Conservation (phyloP, 106 monocot genomes). For the Acorus gramineus region DNA sequence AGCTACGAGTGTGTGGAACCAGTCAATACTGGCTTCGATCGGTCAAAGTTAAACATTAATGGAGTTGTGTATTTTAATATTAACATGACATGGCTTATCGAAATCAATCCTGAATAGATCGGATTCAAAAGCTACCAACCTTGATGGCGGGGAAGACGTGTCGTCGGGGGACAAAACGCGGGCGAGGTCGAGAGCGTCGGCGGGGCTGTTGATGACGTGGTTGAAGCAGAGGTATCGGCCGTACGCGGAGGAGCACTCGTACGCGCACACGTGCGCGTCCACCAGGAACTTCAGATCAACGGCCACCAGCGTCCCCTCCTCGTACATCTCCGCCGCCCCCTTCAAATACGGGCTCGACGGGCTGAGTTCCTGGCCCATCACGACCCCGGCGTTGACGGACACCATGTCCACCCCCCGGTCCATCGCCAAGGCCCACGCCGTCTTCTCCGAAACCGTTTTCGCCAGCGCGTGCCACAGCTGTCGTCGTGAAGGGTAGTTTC, state of each 20-base stretch:
- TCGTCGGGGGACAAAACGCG: constrained; percentile 25
- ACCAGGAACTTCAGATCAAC: constrained; percentile 56
- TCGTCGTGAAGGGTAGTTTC: not conserved
- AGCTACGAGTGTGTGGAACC: too few species aligned
- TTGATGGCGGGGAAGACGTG: constrained; percentile 24
- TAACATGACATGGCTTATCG: too few species aligned
- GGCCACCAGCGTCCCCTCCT: constrained; percentile 67
- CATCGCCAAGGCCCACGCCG: too few species aligned
- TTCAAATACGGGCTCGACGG: constrained; percentile 43
- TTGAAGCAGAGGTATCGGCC: constrained; percentile 92
- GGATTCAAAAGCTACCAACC: constrained; percentile 8
- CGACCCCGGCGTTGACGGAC: too few species aligned
- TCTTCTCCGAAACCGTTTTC: too few species aligned
- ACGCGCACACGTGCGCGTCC: constrained; percentile 57
- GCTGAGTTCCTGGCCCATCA: constrained; percentile 20
- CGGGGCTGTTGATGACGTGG: constrained; percentile 39
- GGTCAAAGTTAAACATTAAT: too few species aligned
- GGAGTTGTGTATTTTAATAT: too few species aligned
- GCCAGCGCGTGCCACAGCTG: too few species aligned
- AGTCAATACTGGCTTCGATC: too few species aligned
- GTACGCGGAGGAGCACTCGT: constrained; percentile 43
- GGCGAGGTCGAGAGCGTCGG: constrained; percentile 62
- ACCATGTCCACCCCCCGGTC: constrained; percentile 1
- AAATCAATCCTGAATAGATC: too few species aligned
- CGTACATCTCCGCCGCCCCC: constrained; percentile 82